Evolutionary conservation across 1,139 yeast species (phyloP), one percentile per base, ranked within the genome.

Genomic region (Yamadazyma atlantica): DNA sequence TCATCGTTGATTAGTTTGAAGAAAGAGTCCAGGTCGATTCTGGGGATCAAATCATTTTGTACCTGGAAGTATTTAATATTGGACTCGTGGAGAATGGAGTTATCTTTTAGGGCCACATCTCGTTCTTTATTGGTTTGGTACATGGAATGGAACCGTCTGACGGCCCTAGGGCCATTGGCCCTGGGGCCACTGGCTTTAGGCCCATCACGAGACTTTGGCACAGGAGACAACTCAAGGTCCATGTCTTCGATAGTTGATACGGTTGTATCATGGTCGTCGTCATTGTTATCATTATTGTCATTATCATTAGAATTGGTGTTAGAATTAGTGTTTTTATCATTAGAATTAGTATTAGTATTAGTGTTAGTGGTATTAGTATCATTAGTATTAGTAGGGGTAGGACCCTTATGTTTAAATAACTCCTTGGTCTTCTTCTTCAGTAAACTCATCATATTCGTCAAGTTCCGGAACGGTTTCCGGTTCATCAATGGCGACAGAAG

Each of bases 11-110:
- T 59, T 29, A 90, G 75, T 31, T 72, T 72, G 46, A 77, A 72
- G 55, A 92, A 64, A 31, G 89, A 83, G 29, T 71, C 72, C 22
- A 79, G 82, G 37, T 73, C 74, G 40, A 92, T 87, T 38, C 96
- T 72, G 16, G 92, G 92, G 44, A 89, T 75, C 22, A 80, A 71
- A 55, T 87, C 95, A 33, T 79, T 76, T 34, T 70, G 67, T 35
- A 74, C 75, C 28, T 58, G 55, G 30, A 40, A 48, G n/a, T 76
- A 69, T 31, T 61, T 58, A 34, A 79, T 66, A 33, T 66, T 50
- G 4, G 82, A 65, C 39, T 64, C 56, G 18, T 55, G 45, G 25
- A 74, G 53, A 34, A 62, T 60, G 22, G 73, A 75, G 48, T 73
- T 73, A 43, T 63, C 65, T 32, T 44, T 26, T 9, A 48, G 38